Percentiles rank a stretch among this genome's conserved stretches.
phyloP scores from a whole-genome alignment of 2,329 filamentous ascomycete genomes.

The Bipolaris bicolor region DNA sequence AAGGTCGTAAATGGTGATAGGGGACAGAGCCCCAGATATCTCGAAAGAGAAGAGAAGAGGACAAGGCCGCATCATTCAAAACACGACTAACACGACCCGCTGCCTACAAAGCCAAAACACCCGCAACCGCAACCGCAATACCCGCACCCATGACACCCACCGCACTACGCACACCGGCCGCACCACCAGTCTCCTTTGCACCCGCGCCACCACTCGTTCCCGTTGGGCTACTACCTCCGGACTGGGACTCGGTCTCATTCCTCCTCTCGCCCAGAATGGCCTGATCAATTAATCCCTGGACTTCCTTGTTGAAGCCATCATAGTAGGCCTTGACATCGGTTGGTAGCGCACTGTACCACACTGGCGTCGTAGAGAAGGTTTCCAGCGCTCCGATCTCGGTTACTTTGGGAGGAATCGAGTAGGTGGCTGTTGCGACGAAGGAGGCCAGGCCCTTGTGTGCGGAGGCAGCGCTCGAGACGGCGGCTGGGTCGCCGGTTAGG shows the following conservation, averaged over 20 bases:
- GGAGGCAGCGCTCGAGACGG: slow-evolving; percentile 15
- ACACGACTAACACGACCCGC: background rate
- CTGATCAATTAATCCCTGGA: slow-evolving; percentile 26
- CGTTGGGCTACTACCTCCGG: too few relatives aligned
- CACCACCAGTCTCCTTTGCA: slow-evolving; percentile 11
- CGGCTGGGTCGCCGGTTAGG: slow-evolving; percentile 20
- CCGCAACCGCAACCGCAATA: slow-evolving; percentile 28
- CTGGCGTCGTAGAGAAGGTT: slow-evolving; percentile 25
- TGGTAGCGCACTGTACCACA: slow-evolving; percentile 34
- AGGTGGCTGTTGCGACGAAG: slow-evolving; percentile 29
- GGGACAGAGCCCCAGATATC: background rate
- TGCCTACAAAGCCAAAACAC: slow-evolving; percentile 30
- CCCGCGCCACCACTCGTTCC: background rate
- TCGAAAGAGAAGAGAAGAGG: background rate
- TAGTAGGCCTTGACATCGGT: slow-evolving; percentile 34
- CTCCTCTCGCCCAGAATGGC: slow-evolving; percentile 17
- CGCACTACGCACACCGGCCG: slow-evolving; percentile 6
- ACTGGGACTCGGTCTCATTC: background rate
- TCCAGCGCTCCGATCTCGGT: slow-evolving; percentile 20
- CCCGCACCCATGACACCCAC: slow-evolving; percentile 24
- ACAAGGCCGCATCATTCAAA: background rate
- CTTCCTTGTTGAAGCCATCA: slow-evolving; percentile 25
- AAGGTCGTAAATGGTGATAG: background rate
- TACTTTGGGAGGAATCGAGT: slow-evolving; percentile 24
- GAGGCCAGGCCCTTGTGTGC: slow-evolving; percentile 27